Conservation (phyloP, 495 filamentous ascomycete species). For the Hypoxylon fragiforme region DNA sequence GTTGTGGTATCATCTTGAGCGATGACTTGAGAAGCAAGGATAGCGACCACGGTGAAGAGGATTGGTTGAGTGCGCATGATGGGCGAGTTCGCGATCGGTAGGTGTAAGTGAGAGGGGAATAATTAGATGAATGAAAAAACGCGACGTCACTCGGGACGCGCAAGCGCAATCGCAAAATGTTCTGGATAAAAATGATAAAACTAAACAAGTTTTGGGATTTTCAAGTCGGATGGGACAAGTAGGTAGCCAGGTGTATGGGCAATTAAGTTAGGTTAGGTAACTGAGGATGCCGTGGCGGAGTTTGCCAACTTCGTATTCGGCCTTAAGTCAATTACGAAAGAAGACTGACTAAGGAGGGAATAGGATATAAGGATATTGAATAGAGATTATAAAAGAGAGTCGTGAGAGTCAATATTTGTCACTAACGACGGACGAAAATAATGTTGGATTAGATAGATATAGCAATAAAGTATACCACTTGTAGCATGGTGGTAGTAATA, state of each 20-base stretch:
- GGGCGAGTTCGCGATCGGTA: slow-evolving; percentile 11
- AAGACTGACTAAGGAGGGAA: slow-evolving; percentile 2
- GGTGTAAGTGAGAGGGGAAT: too few relatives aligned
- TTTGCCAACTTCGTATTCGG: slow-evolving; percentile 28
- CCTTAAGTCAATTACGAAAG: slow-evolving; percentile 14
- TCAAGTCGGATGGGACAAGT: too few relatives aligned
- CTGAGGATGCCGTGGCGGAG: slow-evolving; percentile 9
- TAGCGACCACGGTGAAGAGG: slow-evolving; percentile 21
- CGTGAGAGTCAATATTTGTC: neutral
- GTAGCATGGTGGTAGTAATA: slow-evolving; percentile 20
- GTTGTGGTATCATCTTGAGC: slow-evolving; percentile 26
- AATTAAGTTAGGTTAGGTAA: slow-evolving; percentile 11
- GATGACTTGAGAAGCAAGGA: slow-evolving; percentile 28
- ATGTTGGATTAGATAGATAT: slow-evolving; percentile 13
- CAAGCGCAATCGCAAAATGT: slow-evolving; percentile 12
- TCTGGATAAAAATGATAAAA: neutral
- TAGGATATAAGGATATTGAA: neutral
- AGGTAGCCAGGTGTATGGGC: slow-evolving; percentile 1
- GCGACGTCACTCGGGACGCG: slow-evolving; percentile 10
- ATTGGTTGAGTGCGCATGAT: slow-evolving; percentile 31
- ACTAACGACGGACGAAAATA: slow-evolving; percentile 26
- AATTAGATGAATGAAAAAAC: slow-evolving; percentile 9
- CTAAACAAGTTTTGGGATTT: too few relatives aligned
- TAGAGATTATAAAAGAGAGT: neutral
- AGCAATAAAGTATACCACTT: neutral